These are phyloP conservation scores for Asterochloris erici DNA, from an alignment of 139 green algal genomes.

Conservation along the genomic window DNA sequence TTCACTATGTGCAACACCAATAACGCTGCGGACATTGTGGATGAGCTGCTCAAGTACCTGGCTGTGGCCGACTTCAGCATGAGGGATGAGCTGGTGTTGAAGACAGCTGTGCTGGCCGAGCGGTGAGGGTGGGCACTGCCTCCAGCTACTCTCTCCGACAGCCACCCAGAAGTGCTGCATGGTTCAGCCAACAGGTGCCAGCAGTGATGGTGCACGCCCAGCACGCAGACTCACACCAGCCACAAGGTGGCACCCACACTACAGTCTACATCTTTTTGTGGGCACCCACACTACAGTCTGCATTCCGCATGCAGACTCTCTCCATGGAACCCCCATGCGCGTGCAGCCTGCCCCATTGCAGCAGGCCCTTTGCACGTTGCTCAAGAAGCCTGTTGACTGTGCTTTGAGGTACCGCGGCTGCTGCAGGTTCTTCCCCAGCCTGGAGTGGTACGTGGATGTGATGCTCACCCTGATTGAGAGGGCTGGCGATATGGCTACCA, in stretches of 20 bases:
- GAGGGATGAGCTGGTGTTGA: constrained; percentile 95
- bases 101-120: constrained; percentile 95
- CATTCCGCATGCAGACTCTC: no score
- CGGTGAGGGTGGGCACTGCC: constrained; percentile 38
- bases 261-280: no score
- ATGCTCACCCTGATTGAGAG: constrained; percentile 89
- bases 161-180: background rate
- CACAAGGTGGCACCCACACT: no score
- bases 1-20: constrained; percentile 82
- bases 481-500: constrained; percentile 86
- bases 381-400: background rate
- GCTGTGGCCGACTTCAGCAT: constrained; percentile 84
- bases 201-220: no score
- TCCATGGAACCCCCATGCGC: background rate
- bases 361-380: background rate
- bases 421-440: constrained; percentile 43
- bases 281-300: no score
- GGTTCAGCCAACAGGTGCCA: background rate
- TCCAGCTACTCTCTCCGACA: background rate
- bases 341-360: background rate
- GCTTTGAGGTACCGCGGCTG: no score
- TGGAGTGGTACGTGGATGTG: constrained; percentile 89
- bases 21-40: constrained; percentile 72
- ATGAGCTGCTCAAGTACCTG: constrained; percentile 83
- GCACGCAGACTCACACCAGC: no score